Evolutionary conservation across 768 basidiomycete genomes (phyloP), one percentile per base, ranked within the genome.

Genomic region (Tricholoma saponaceum): DNA sequence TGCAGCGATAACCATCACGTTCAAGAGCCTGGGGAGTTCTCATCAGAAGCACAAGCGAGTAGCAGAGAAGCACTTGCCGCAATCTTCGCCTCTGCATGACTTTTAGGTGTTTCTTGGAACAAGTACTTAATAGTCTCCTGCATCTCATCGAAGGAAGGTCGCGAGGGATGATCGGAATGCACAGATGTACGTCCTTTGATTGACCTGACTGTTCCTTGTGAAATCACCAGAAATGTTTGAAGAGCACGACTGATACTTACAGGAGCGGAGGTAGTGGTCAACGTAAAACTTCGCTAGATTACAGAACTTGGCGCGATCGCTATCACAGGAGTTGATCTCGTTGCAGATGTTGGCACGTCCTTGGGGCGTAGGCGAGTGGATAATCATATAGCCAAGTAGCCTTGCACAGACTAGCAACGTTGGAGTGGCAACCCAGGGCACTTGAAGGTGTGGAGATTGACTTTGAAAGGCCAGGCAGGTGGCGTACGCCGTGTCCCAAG

Each of bases 341-440:
- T 26, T 50, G 2, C n/a, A 46, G n/a, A 62, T 32, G 10, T 39
- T 22, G 5, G 20, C 25, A 12, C 22, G 52, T 5, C 52, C 61
- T 8, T 18, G 12, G 5, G 35, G 28, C 10, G 55, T 43, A 3
- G 61, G 61, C 30, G 56, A 54, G 35, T 60, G 32, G 6, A 63
- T n/a, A 18, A 60, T 52, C 37, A 63, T 28, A 49, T 60, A 60
- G 26, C 56, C 62, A 8, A 60, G 53, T n/a, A 63, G 33, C 44
- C 62, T 44, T 9, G 59, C 59, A 28, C 35, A 37, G 9, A 37
- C 35, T 5, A 37, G 35, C 13, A 13, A 5, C 13, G 35, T 14
- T 13, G 35, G 35, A n/a, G n/a, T n/a, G n/a, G n/a, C n/a, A n/a
- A n/a, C n/a, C n/a, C n/a, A n/a, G n/a, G n/a, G n/a, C n/a, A n/a